These are phyloP conservation scores for Epicoccum sorghinum DNA, from an alignment of 2,329 filamentous ascomycete genomes.

Conservation along the genomic window DNA sequence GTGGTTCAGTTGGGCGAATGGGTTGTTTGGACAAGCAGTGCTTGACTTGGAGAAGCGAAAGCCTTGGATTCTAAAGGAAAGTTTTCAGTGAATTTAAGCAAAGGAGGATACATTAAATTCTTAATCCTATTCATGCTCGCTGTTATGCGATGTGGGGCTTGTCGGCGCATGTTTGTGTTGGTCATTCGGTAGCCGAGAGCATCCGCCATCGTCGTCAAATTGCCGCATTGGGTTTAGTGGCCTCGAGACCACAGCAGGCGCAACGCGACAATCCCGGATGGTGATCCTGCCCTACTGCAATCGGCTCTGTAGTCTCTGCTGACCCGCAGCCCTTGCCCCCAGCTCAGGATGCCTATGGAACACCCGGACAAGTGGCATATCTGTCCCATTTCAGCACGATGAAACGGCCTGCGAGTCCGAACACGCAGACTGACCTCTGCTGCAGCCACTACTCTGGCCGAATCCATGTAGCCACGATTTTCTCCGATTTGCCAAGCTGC, in stretches of 20 bases:
- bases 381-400: not conserved
- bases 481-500: not conserved
- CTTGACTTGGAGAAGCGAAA: slow-evolving; percentile 52
- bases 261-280: not conserved
- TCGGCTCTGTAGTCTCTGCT: not conserved
- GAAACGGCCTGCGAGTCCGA: not conserved
- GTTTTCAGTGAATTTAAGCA: slow-evolving; percentile 29
- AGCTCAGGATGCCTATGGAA: not conserved
- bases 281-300: not conserved
- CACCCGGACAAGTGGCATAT: not conserved
- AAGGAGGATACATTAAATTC: not conserved
- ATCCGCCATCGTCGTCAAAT: too few species aligned
- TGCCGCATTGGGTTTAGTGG: not conserved
- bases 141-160: too few species aligned
- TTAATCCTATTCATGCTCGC: too few species aligned
- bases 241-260: not conserved
- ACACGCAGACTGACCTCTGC: not conserved
- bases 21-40: slow-evolving; percentile 56
- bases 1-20: slow-evolving; percentile 60
- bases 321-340: not conserved
- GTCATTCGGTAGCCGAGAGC: not conserved
- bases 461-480: not conserved
- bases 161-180: too few species aligned
- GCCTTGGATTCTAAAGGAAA: slow-evolving; percentile 49
- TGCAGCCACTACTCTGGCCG: not conserved